phyloP scores from a whole-genome alignment of 2,329 filamentous ascomycete species.

The Xylaria sp. region DNA sequence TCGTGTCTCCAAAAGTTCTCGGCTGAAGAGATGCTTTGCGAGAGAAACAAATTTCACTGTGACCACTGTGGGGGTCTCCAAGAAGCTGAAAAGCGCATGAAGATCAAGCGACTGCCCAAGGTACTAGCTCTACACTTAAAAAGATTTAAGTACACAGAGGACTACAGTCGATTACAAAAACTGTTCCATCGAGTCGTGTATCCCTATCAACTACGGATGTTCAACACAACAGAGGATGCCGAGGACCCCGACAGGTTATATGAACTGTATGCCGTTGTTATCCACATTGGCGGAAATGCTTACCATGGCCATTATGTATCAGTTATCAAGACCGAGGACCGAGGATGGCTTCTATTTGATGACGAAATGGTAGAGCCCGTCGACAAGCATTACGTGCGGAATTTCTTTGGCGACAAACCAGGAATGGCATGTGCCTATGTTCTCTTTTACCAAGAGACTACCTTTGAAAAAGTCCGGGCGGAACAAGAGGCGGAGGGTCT shows the following conservation, averaged over 20 bases:
- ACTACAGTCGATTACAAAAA: slow-evolving; percentile 92
- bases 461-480: slow-evolving; percentile 72
- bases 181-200: slow-evolving; percentile 97
- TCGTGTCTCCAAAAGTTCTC: slow-evolving; percentile 96
- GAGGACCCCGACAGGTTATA: slow-evolving; percentile 94
- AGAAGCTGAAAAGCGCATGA: slow-evolving; percentile 99
- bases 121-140: slow-evolving; percentile 94
- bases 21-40: slow-evolving; percentile 97
- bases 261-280: slow-evolving; percentile 95
- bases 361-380: slow-evolving; percentile 99
- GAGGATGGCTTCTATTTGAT: slow-evolving; percentile 95
- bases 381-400: slow-evolving; percentile 93
- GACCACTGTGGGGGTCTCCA: slow-evolving; percentile 96
- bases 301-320: slow-evolving; percentile 98
- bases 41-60: slow-evolving; percentile 98
- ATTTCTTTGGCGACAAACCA: slow-evolving; percentile 95
- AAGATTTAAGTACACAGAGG: slow-evolving; percentile 98
- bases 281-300: slow-evolving; percentile 95
- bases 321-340: slow-evolving; percentile 96
- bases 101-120: slow-evolving; percentile 93
- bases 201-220: slow-evolving; percentile 93
- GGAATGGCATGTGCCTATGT: slow-evolving; percentile 96
- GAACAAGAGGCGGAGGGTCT: slow-evolving; percentile 86
- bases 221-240: slow-evolving; percentile 96
- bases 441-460: slow-evolving; percentile 95